These are phyloP conservation scores for Adansonia digitata DNA, from an alignment of 345 rosid genomes.

Conservation along the genomic window DNA sequence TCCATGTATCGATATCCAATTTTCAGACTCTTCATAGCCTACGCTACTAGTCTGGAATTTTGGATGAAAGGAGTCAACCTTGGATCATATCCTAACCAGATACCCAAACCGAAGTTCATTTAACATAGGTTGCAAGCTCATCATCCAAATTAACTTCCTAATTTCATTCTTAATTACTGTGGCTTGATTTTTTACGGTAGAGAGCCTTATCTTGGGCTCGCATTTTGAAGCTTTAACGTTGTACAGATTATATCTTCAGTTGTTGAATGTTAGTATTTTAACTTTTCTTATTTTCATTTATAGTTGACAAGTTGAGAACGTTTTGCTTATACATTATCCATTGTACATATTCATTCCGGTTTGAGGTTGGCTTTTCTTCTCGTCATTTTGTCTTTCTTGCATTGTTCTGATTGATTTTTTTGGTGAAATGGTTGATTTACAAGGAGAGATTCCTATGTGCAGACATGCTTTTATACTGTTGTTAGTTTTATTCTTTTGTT, in stretches of 20 bases:
- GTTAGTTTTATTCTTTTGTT: not conserved
- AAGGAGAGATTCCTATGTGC: not conserved
- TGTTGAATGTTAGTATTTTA: not conserved
- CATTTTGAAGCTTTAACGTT: constrained; percentile 6
- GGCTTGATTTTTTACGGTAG: not conserved
- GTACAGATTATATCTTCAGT: not conserved
- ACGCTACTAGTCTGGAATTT: not conserved
- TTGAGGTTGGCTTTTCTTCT: not conserved
- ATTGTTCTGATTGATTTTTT: not conserved
- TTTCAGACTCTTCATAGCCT: not conserved
- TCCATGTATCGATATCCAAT: not conserved
- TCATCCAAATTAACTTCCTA: not conserved
- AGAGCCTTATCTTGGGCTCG: not conserved
- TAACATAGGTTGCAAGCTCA: not conserved
- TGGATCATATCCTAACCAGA: not conserved
- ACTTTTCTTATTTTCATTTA: not conserved
- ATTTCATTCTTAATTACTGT: not conserved
- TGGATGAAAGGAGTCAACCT: not conserved
- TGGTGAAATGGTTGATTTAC: not conserved
- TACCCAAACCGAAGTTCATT: not conserved
- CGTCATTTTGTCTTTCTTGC: not conserved
- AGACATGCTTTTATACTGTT: not conserved
- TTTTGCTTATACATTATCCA: not conserved
- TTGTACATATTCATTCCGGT: not conserved
- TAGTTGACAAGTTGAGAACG: not conserved